Conservation (phyloP, 345 rosid genomes). For the Citrus glauca region DNA sequence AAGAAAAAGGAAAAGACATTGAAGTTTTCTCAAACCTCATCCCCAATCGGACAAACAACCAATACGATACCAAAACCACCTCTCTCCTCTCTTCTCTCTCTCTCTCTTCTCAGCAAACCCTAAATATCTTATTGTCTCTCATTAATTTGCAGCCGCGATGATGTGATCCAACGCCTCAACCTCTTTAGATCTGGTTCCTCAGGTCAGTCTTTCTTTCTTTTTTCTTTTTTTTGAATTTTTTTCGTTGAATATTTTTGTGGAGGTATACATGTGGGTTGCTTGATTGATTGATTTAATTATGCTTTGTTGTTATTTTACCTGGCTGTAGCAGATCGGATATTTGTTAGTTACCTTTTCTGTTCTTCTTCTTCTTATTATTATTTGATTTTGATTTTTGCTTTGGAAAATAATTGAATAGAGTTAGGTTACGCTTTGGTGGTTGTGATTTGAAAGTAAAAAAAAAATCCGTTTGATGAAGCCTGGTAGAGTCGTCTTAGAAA, state of each 20-base stretch:
- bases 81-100: background rate
- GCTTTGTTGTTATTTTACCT: background rate
- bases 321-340: background rate
- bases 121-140: constrained; percentile 8
- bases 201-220: constrained; percentile 14
- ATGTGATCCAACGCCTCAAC: constrained; percentile 12
- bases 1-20: constrained; percentile 14
- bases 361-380: background rate
- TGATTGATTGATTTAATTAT: constrained; percentile 1
- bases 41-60: constrained; percentile 15
- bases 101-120: constrained; percentile 30
- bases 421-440: background rate
- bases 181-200: constrained; percentile 24
- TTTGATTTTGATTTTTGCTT: background rate
- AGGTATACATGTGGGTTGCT: background rate
- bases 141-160: constrained; percentile 10
- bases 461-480: background rate
- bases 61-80: constrained; percentile 8
- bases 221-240: background rate
- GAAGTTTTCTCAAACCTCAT: constrained; percentile 28
- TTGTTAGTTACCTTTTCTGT: background rate
- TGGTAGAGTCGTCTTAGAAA: background rate
- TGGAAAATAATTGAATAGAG: background rate
- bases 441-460: background rate
- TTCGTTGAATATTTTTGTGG: background rate